phyloP scores from a whole-genome alignment of 2,329 filamentous ascomycete species.

The Ramularia endophylla region DNA sequence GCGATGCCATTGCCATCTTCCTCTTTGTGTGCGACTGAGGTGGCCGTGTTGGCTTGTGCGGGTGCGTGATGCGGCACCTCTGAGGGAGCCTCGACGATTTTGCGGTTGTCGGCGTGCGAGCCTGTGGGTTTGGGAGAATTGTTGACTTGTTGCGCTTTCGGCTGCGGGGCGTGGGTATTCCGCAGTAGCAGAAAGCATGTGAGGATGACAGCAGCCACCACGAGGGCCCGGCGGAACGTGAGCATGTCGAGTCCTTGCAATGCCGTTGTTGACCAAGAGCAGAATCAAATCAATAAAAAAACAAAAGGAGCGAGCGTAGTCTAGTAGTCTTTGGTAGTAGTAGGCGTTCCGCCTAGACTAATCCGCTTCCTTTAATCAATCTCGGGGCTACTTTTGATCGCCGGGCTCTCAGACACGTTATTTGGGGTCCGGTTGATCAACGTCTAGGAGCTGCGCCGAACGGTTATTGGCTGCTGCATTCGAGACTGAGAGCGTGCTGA shows the following conservation, averaged over 20 bases:
- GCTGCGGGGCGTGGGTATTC: conserved; percentile 44
- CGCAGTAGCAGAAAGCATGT: conserved; percentile 65
- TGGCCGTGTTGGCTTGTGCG: conserved; percentile 17
- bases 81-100: conserved; percentile 23
- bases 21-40: conserved; percentile 25
- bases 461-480: too few species aligned
- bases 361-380: too few species aligned
- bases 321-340: too few species aligned
- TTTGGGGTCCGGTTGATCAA: too few species aligned
- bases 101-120: conserved; percentile 31
- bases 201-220: conserved; percentile 64
- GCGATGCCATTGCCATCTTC: conserved; percentile 24
- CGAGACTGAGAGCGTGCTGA: too few species aligned
- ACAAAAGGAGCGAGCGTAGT: neutral
- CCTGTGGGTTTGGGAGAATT: conserved; percentile 35
- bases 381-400: too few species aligned
- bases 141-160: conserved; percentile 16
- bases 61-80: conserved; percentile 10
- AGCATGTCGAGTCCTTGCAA: conserved; percentile 53
- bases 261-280: conserved; percentile 1
- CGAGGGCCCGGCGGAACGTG: conserved; percentile 68
- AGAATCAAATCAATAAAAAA: neutral
- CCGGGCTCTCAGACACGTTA: too few species aligned
- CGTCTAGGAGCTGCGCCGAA: too few species aligned
- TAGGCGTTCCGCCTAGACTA: too few species aligned